phyloP scores from a whole-genome alignment of 73 alveolate genomes.

The Symbiodinium pilosum region DNA sequence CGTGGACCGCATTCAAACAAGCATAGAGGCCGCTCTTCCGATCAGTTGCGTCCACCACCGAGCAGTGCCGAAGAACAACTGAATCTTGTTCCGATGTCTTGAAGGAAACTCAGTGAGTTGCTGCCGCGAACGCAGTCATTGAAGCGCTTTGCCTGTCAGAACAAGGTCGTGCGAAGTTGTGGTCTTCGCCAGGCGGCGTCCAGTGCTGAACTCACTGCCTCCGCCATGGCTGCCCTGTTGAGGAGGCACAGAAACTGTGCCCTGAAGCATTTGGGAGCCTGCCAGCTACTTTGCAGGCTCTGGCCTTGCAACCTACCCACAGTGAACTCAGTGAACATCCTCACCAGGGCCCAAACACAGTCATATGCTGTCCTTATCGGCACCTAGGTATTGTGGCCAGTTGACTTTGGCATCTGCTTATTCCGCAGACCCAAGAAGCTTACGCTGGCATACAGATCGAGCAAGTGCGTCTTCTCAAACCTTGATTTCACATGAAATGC shows the following conservation, averaged over 20 bases:
- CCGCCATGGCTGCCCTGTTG: constrained; percentile 83
- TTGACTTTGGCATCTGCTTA: not conserved
- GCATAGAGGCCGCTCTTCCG: too few relatives aligned
- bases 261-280: constrained; percentile 90
- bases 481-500: not conserved
- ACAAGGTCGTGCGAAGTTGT: not conserved
- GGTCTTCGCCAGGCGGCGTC: not conserved
- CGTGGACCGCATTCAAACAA: too few relatives aligned
- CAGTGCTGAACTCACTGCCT: constrained; percentile 2
- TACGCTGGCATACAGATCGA: constrained; percentile 76
- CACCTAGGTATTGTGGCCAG: not conserved
- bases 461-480: constrained; percentile 69
- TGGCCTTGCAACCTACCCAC: not conserved
- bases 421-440: not conserved
- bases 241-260: constrained; percentile 89
- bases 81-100: not conserved
- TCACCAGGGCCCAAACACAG: constrained; percentile 21
- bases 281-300: not conserved
- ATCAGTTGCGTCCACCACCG: not conserved
- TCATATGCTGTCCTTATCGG: constrained; percentile 84
- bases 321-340: not conserved
- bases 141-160: constrained; percentile 52
- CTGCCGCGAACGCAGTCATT: constrained; percentile 89
- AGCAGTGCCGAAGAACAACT: not conserved
- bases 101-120: not conserved